These are phyloP conservation scores for Aquilaria agallochum DNA, from an alignment of 441 rosid genomes.

Conservation along the genomic window DNA sequence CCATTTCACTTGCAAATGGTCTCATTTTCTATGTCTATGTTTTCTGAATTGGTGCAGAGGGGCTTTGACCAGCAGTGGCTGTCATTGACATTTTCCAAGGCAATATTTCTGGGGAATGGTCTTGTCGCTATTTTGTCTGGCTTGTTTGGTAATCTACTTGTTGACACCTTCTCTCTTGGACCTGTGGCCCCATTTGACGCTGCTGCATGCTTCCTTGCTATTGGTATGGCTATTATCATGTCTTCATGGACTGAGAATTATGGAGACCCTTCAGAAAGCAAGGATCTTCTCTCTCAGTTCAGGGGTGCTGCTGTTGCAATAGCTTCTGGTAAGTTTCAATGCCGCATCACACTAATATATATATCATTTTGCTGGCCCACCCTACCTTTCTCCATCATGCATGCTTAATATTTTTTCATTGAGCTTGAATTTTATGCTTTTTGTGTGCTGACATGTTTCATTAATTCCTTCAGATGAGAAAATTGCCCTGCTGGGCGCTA, in stretches of 20 bases:
- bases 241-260: constrained; percentile 90
- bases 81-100: constrained; percentile 92
- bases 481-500: constrained; percentile 94
- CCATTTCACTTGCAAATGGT: background rate
- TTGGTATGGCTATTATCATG: constrained; percentile 87
- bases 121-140: constrained; percentile 93
- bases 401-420: background rate
- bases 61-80: constrained; percentile 95
- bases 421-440: constrained; percentile 1
- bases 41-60: constrained; percentile 49
- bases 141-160: constrained; percentile 88
- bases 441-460: constrained; percentile 9
- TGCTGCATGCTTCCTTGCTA: constrained; percentile 93
- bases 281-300: constrained; percentile 89
- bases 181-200: constrained; percentile 99
- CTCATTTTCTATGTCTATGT: background rate
- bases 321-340: constrained; percentile 67
- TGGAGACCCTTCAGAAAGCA: constrained; percentile 90
- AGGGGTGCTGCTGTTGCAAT: constrained; percentile 89
- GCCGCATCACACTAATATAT: constrained; percentile 3
- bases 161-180: constrained; percentile 72
- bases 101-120: constrained; percentile 96
- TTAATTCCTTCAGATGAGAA: constrained; percentile 64
- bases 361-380: constrained; percentile 9
- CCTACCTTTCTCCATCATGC: constrained; percentile 7